Evolutionary conservation across 2,329 filamentous ascomycete genomes (phyloP).

Genomic region (Endoconidiophora polonica): DNA sequence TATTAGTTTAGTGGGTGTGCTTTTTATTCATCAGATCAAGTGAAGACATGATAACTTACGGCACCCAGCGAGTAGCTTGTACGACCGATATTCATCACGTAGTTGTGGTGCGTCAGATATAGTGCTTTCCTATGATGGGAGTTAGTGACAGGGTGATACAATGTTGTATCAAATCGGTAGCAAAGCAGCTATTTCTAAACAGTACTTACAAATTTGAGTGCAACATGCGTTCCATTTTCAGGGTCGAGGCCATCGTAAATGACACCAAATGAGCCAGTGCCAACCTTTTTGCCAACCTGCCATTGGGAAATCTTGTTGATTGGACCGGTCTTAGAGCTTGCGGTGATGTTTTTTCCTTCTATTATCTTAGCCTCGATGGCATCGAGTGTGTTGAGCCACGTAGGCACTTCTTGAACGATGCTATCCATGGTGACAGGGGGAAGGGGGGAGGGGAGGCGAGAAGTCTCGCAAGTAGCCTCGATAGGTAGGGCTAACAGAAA

Average conservation of each 20-base stretch:
- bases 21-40: not conserved
- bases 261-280: constrained; percentile 12
- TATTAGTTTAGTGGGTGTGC: not conserved
- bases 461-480: too few species aligned
- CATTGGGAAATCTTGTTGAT: not conserved
- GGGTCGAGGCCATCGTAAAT: constrained; percentile 6
- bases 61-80: constrained; percentile 8
- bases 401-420: not conserved
- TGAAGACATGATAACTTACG: constrained; percentile 3
- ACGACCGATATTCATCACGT: constrained; percentile 10
- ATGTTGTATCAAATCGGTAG: too few species aligned
- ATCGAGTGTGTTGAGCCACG: constrained; percentile 7
- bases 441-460: not conserved
- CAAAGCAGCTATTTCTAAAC: not conserved
- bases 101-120: constrained; percentile 10
- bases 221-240: not conserved
- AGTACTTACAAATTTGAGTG: constrained; percentile 10
- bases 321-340: not conserved
- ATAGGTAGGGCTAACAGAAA: too few species aligned
- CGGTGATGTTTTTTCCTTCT: not conserved
- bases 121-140: constrained; percentile 1
- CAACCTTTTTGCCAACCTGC: constrained; percentile 6
- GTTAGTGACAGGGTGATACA: not conserved
- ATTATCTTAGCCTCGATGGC: not conserved
- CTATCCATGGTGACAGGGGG: constrained; percentile 2